Evolutionary conservation across 768 basidiomycete genomes (phyloP).

Genomic region (Naematelia encephala): DNA sequence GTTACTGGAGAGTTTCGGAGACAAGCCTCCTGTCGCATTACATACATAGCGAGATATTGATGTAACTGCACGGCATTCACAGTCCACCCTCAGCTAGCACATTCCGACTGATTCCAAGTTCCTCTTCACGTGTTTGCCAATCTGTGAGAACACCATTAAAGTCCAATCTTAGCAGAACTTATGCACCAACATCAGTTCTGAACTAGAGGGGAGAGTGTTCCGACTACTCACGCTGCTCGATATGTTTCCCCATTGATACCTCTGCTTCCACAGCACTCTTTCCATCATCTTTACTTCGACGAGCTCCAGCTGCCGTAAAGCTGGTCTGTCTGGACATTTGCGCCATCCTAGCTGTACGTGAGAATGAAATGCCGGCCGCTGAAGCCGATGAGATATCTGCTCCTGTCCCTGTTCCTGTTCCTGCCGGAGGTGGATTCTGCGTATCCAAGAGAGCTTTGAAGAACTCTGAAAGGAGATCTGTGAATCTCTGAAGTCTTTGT

Average conservation of each 20-base stretch:
- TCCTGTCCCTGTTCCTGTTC: slow-evolving; percentile 44
- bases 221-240: slow-evolving; percentile 64
- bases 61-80: background rate
- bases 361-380: slow-evolving; percentile 21
- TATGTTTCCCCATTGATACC: slow-evolving; percentile 69
- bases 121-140: slow-evolving; percentile 27
- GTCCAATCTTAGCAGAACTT: slow-evolving; percentile 71
- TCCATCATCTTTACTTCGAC: slow-evolving; percentile 53
- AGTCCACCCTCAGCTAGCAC: slow-evolving; percentile 29
- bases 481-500: slow-evolving; percentile 59
- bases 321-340: slow-evolving; percentile 29
- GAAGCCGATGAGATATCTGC: slow-evolving; percentile 45
- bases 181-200: slow-evolving; percentile 7
- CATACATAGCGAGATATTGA: slow-evolving; percentile 7
- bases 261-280: slow-evolving; percentile 57
- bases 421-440: slow-evolving; percentile 65
- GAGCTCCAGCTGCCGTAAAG: slow-evolving; percentile 53
- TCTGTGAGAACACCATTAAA: slow-evolving; percentile 58
- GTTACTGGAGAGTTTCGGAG: slow-evolving; percentile 36
- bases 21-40: slow-evolving; percentile 24
- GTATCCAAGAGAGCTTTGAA: slow-evolving; percentile 76
- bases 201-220: no score
- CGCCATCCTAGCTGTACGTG: slow-evolving; percentile 22
- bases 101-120: slow-evolving; percentile 3
- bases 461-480: slow-evolving; percentile 66